Base-by-base conservation (phyloP, 2,329 filamentous ascomycete genomes). In the Alternaria arbusti region DNA sequence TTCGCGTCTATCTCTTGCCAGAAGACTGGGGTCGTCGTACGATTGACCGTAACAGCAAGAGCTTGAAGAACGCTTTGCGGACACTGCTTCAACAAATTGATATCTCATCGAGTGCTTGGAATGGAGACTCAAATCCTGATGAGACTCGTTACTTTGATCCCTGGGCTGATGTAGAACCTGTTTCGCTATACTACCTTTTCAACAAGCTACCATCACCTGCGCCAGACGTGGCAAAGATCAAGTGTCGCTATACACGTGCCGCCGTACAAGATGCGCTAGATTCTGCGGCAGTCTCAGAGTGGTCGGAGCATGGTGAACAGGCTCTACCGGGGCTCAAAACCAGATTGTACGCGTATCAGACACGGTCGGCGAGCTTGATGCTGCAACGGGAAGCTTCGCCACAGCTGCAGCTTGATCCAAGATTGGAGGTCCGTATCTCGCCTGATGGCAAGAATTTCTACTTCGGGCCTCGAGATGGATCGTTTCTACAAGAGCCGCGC, bases 281-380 rank as follows among this genome's bases (percentile, higher is more conserved):
- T 22, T 74, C 71, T 36, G 64, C 68, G 15, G 66, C 64, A 17
- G 66, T 64, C 36, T 66, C 71, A 2, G 63, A 50, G 74, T 82
- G 32, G 84, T 70, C 74, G 32, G 68, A 73, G 5, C 51, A 63
- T 43, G 72, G 74, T 12, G 65, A 74, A 36, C 68, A 73, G 50
- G 65, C 73, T 7, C 32, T 91, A 1, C 73, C 80, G 1, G 91
- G 90, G 0, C 77, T 94, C 6, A 86, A 78, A 13, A 92, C 92
- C 0, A 81, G 81, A 0, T 82, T 97, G 0, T 92, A 96, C 74
- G 85, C 87, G 0, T 96, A 97, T 71, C 95, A 98, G 77, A 86
- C 90, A 54, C 87, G 90, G 47, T 95, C 94, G 1, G 90, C 91
- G 1, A 92, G 92, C 5, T 77, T 90, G 26, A 97, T 98, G 94